Evolutionary conservation across 768 basidiomycete species (phyloP).

Genomic region (Leccinellum rugosiceps): DNA sequence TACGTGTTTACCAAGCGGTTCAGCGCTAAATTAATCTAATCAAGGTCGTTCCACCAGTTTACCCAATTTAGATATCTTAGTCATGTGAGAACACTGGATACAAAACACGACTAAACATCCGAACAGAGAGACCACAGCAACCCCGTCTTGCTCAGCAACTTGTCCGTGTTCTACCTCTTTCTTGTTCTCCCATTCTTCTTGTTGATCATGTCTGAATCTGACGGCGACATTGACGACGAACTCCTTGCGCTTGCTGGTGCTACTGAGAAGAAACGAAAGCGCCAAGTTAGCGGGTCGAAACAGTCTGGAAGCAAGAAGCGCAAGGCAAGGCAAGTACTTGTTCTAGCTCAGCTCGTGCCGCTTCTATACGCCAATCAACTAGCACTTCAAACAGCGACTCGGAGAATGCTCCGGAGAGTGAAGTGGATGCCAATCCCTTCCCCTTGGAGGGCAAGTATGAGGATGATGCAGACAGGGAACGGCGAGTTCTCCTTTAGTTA

Average conservation of each 20-base stretch:
- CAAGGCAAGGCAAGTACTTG: conserved; percentile 60
- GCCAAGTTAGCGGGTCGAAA: conserved; percentile 45
- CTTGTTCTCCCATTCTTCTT: not conserved
- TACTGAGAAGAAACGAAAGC: conserved; percentile 62
- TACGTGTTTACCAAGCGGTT: not conserved
- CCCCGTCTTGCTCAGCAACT: not conserved
- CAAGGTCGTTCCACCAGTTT: conserved; percentile 7
- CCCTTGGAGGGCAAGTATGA: conserved; percentile 90
- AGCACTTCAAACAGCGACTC: conserved; percentile 45
- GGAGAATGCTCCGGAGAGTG: conserved; percentile 59
- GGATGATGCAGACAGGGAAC: conserved; percentile 77
- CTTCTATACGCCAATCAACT: conserved; percentile 3
- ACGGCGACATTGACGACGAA: conserved; percentile 60
- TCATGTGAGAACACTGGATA: conserved; percentile 13
- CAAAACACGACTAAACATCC: conserved; percentile 22
- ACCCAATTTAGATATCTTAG: conserved; percentile 1
- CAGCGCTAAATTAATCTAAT: not conserved
- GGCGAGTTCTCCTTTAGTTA: conserved; percentile 51
- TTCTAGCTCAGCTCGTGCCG: not conserved
- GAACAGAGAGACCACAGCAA: not conserved
- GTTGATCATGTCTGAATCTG: conserved; percentile 46
- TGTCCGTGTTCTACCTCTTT: not conserved
- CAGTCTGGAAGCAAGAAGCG: conserved; percentile 58
- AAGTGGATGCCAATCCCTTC: conserved; percentile 67
- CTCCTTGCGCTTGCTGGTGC: conserved; percentile 80